A percentile compares a stretch with the other conserved stretches of the same genome.
These are phyloP conservation scores for Prinsepia uniflora DNA, from an alignment of 306 rosid genomes.

Conservation along the genomic window DNA sequence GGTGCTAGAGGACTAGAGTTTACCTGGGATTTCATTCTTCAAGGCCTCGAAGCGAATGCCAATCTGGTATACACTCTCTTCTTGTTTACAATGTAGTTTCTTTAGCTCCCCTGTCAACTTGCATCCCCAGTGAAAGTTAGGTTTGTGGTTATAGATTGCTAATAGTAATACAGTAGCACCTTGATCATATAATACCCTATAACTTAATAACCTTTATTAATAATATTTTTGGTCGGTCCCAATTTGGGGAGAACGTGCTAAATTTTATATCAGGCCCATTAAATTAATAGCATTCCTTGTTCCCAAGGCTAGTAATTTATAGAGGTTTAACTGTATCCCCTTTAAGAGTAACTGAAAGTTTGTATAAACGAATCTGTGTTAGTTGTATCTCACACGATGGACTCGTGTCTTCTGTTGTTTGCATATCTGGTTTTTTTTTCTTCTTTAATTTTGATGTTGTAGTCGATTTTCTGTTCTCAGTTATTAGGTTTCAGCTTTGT, in stretches of 20 bases:
- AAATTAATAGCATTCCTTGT: too few relatives aligned
- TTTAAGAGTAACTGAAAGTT: not conserved
- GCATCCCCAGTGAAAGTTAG: not conserved
- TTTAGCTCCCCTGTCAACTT: conserved; percentile 4
- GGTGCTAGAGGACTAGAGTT: conserved; percentile 99
- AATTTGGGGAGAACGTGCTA: too few relatives aligned
- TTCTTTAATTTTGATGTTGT: not conserved
- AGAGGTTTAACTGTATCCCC: too few relatives aligned
- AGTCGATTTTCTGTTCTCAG: not conserved
- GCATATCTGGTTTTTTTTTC: not conserved
- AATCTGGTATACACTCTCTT: conserved; percentile 58
- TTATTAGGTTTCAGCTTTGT: conserved; percentile 2
- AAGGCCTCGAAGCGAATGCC: conserved; percentile 97
- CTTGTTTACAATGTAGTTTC: not conserved
- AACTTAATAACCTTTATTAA: too few relatives aligned
- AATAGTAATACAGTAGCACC: too few relatives aligned
- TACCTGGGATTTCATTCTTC: conserved; percentile 95
- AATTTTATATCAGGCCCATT: too few relatives aligned
- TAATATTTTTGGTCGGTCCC: too few relatives aligned
- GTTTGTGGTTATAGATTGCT: conserved; percentile 8
- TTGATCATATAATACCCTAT: too few relatives aligned
- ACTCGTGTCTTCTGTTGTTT: not conserved
- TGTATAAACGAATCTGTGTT: not conserved
- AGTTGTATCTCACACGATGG: not conserved
- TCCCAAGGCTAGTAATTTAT: too few relatives aligned